A percentile compares a stretch with the other conserved stretches of the same genome.
Evolutionary conservation across 768 basidiomycete genomes (phyloP).

Genomic region (Nidularia sp.): DNA sequence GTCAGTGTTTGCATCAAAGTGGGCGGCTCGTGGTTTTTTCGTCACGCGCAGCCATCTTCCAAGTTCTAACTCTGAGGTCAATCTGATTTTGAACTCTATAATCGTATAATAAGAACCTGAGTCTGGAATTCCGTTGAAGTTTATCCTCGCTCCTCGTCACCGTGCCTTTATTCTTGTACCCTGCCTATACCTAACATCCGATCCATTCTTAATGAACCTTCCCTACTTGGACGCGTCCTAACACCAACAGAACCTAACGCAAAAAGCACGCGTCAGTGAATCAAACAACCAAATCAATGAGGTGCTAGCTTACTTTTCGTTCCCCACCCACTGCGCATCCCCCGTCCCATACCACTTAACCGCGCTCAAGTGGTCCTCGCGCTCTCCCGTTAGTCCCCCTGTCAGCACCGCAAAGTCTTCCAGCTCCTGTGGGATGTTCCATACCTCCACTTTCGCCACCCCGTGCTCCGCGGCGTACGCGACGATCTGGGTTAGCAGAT

Average conservation of each 20-base stretch:
- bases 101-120: no score
- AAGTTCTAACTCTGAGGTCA: no score
- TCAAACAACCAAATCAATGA: neutral
- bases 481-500: constrained; percentile 25
- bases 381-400: constrained; percentile 21
- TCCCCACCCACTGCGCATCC: constrained; percentile 14
- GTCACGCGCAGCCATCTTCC: no score
- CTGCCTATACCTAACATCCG: no score
- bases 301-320: constrained; percentile 16
- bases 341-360: constrained; percentile 39
- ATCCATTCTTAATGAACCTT: no score
- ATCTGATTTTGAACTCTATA: no score
- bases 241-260: constrained; percentile 18
- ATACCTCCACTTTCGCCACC: constrained; percentile 36
- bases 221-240: neutral
- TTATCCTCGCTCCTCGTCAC: no score
- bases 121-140: no score
- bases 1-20: no score
- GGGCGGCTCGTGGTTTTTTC: no score
- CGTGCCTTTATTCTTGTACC: no score
- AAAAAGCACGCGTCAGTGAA: neutral
- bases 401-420: constrained; percentile 9
- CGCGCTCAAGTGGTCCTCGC: constrained; percentile 32
- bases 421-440: constrained; percentile 31
- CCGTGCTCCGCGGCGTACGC: constrained; percentile 16